Conservation (phyloP, 1,139 yeast species). For the Suhomyces maxii region DNA sequence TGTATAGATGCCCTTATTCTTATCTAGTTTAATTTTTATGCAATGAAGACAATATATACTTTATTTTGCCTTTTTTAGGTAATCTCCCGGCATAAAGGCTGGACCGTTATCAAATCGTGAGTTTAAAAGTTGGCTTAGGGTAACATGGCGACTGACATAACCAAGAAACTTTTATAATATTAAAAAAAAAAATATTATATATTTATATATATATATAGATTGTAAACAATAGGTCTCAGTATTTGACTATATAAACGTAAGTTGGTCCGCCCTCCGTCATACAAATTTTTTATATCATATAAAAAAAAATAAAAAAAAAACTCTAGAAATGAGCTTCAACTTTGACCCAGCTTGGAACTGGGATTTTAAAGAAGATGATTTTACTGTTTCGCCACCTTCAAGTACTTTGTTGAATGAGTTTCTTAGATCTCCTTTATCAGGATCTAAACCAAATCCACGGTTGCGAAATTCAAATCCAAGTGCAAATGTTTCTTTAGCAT, state of each 20-base stretch:
- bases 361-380: background rate
- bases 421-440: background rate
- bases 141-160: conserved; percentile 7
- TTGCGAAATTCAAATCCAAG: conserved; percentile 9
- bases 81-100: background rate
- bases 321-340: background rate
- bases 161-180: background rate
- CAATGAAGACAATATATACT: background rate
- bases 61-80: conserved; percentile 3
- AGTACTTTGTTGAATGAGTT: background rate
- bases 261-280: no score
- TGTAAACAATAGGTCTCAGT: background rate
- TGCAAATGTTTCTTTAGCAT: conserved; percentile 16
- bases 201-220: background rate
- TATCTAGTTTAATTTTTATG: background rate
- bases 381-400: background rate
- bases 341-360: background rate
- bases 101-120: conserved; percentile 2
- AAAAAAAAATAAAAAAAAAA: no score
- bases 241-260: no score
- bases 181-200: background rate
- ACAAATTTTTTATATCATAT: no score
- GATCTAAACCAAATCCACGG: conserved; percentile 4
- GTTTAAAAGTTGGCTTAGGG: background rate
- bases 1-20: background rate